These are phyloP conservation scores for Beauveria pseudobassiana DNA, from an alignment of 2,329 filamentous ascomycete species.

Conservation along the genomic window DNA sequence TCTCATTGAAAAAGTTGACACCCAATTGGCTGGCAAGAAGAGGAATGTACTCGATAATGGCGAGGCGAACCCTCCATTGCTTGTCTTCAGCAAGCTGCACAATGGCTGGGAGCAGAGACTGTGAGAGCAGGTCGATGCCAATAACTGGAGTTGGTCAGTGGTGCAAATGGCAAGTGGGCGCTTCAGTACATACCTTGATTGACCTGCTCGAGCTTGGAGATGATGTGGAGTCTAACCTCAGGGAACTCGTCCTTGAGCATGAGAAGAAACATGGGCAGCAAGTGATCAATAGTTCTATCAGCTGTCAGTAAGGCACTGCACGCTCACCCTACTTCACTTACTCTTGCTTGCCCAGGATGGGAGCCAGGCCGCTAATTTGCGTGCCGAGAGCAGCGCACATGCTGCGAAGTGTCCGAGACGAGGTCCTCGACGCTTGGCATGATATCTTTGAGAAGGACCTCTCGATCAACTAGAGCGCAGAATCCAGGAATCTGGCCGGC, in stretches of 20 bases:
- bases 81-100: conserved; percentile 97
- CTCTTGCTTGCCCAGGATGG: conserved; percentile 97
- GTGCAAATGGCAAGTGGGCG: background rate
- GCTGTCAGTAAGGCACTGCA: background rate
- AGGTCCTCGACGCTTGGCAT: conserved; percentile 96
- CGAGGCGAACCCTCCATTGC: conserved; percentile 95
- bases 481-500: conserved; percentile 97
- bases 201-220: conserved; percentile 97
- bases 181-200: conserved; percentile 65
- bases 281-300: conserved; percentile 83
- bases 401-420: conserved; percentile 91
- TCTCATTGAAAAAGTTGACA: conserved; percentile 97
- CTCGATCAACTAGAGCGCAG: conserved; percentile 80
- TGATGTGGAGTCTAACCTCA: conserved; percentile 96
- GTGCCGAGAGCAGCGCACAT: conserved; percentile 93
- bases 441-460: conserved; percentile 86
- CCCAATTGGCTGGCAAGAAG: conserved; percentile 91
- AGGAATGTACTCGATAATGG: conserved; percentile 98
- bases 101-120: conserved; percentile 93
- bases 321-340: conserved; percentile 39
- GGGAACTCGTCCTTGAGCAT: conserved; percentile 99
- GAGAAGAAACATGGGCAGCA: conserved; percentile 96
- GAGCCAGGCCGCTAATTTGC: conserved; percentile 92
- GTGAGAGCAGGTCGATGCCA: conserved; percentile 91
- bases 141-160: conserved; percentile 57